These are phyloP conservation scores for Moricandia moricandioides DNA, from an alignment of 345 rosid genomes.

Conservation along the genomic window DNA sequence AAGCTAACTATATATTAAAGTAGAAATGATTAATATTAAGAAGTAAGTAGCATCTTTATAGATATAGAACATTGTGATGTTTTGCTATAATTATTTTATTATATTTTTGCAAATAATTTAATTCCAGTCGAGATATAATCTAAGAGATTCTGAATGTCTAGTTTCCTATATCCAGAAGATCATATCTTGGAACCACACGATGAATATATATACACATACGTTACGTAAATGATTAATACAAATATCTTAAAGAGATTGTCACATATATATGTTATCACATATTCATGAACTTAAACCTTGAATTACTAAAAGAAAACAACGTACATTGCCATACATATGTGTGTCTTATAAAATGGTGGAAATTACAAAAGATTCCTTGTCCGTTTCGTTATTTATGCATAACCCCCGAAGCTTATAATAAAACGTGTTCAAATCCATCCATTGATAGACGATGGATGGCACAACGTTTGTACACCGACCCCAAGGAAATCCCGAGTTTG, in stretches of 20 bases:
- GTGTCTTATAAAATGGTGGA: constrained; percentile 31
- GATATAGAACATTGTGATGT: not conserved
- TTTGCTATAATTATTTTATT: not conserved
- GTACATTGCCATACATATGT: not conserved
- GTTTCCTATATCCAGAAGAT: not conserved
- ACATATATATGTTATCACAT: not conserved
- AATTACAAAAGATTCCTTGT: constrained; percentile 28
- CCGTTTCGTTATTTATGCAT: constrained; percentile 14
- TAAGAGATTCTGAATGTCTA: not conserved
- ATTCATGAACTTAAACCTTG: not conserved
- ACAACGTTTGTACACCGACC: constrained; percentile 65
- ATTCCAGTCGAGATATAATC: not conserved
- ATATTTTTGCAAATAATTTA: not conserved
- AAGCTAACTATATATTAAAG: not conserved
- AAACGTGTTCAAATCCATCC: constrained; percentile 55
- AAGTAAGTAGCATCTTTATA: not conserved
- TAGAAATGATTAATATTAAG: not conserved
- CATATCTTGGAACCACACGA: not conserved
- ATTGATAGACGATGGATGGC: constrained; percentile 46
- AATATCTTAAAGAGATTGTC: not conserved
- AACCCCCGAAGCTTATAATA: not conserved
- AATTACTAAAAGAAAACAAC: constrained; percentile 25
- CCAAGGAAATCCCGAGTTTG: constrained; percentile 95
- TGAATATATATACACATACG: not conserved
- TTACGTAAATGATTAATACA: not conserved